These are phyloP conservation scores for Wolfiporia cocos DNA, from an alignment of 1,284 basidiomycete species.

Conservation along the genomic window DNA sequence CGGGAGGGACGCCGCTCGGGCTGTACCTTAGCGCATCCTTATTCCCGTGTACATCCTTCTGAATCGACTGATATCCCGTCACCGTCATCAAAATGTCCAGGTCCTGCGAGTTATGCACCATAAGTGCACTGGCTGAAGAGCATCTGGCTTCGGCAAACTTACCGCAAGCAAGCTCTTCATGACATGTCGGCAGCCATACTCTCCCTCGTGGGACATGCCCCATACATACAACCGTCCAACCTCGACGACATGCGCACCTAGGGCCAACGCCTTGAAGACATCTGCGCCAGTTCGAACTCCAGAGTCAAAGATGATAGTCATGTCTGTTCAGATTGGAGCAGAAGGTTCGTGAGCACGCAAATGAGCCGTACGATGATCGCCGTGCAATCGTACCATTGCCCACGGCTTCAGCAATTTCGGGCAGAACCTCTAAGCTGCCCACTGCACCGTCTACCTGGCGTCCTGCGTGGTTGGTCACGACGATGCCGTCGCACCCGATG, in stretches of 20 bases:
- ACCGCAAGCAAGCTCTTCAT: slow-evolving; percentile 52
- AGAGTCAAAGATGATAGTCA: slow-evolving; percentile 58
- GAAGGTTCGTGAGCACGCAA: not conserved
- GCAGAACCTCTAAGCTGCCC: slow-evolving; percentile 45
- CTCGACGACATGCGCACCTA: slow-evolving; percentile 40
- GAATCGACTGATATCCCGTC: slow-evolving; percentile 37
- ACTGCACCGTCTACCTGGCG: slow-evolving; percentile 57
- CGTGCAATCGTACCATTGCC: slow-evolving; percentile 33
- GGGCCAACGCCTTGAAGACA: slow-evolving; percentile 50
- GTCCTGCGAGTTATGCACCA: slow-evolving; percentile 29
- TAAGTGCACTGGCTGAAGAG: not conserved
- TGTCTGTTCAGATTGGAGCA: slow-evolving; percentile 25
- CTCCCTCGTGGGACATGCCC: slow-evolving; percentile 46
- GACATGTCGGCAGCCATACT: slow-evolving; percentile 46
- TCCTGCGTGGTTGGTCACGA: slow-evolving; percentile 57
- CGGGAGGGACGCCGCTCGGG: slow-evolving; percentile 32
- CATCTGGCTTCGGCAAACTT: slow-evolving; percentile 8
- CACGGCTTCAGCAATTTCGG: slow-evolving; percentile 46
- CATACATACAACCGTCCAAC: slow-evolving; percentile 44
- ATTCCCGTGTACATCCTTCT: slow-evolving; percentile 31
- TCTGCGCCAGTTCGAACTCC: slow-evolving; percentile 51
- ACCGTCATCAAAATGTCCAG: slow-evolving; percentile 53
- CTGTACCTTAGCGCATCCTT: slow-evolving; percentile 31
- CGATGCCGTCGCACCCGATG: slow-evolving; percentile 51
- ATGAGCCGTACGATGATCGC: not conserved